Conservation (phyloP, 2,329 filamentous ascomycete genomes). For the Fusarium ramigenum region DNA sequence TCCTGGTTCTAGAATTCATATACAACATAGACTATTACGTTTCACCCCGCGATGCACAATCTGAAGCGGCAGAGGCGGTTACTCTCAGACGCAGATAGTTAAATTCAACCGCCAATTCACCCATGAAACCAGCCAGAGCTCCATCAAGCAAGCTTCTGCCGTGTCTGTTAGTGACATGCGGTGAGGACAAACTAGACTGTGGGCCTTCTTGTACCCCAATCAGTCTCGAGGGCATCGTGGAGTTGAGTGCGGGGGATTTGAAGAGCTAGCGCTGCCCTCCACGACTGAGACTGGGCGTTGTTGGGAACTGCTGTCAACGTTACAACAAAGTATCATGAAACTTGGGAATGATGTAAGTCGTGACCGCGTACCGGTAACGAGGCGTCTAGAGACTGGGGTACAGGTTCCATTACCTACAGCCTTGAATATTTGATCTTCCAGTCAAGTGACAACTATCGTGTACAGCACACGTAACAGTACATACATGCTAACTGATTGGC, state of each 20-base stretch:
- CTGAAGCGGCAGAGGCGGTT: conserved; percentile 12
- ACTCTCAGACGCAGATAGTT: conserved; percentile 1
- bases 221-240: conserved; percentile 33
- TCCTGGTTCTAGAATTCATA: conserved; percentile 8
- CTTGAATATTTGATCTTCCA: not conserved
- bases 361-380: not conserved
- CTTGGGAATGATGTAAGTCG: conserved; percentile 17
- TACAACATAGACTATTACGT: conserved; percentile 23
- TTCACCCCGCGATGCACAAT: conserved; percentile 15
- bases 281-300: conserved; percentile 27
- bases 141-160: conserved; percentile 13
- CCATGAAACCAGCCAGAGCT: conserved; percentile 35
- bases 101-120: not conserved
- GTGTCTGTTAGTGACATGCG: conserved; percentile 37
- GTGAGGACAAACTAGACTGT: conserved; percentile 29
- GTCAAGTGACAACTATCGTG: not conserved
- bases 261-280: conserved; percentile 19
- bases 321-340: conserved; percentile 21
- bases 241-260: conserved; percentile 39
- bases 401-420: not conserved
- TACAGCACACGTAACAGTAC: not conserved
- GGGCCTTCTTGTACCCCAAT: conserved; percentile 30
- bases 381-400: not conserved
- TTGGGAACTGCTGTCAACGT: conserved; percentile 35
- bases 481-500: not conserved